These are phyloP conservation scores for Prunus kanzakura DNA, from an alignment of 306 rosid genomes.

Conservation along the genomic window DNA sequence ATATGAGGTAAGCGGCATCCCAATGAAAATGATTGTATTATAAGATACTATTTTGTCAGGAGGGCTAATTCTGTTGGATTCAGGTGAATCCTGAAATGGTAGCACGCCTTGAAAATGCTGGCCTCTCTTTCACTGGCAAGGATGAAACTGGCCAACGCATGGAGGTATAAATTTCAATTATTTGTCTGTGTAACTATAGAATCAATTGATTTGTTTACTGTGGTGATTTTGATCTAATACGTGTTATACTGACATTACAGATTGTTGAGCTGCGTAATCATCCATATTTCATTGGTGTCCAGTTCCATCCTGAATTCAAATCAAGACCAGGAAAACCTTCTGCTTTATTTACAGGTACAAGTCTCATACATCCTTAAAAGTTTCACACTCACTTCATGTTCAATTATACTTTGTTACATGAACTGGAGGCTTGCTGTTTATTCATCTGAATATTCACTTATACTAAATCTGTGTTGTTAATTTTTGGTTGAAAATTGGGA, in stretches of 20 bases:
- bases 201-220: neutral
- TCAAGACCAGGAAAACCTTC: slow-evolving; percentile 90
- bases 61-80: neutral
- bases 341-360: slow-evolving; percentile 71
- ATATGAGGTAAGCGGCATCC: slow-evolving; percentile 39
- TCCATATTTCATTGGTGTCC: slow-evolving; percentile 87
- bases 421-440: neutral
- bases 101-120: slow-evolving; percentile 38
- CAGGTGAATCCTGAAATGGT: slow-evolving; percentile 56
- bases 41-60: neutral
- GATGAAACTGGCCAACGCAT: slow-evolving; percentile 45
- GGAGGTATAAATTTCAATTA: slow-evolving; percentile 37
- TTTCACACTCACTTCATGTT: slow-evolving; percentile 4
- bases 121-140: slow-evolving; percentile 42
- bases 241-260: slow-evolving; percentile 34
- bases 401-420: neutral
- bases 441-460: neutral
- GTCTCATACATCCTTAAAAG: neutral
- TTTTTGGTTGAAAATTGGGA: neutral
- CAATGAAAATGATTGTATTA: neutral
- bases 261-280: slow-evolving; percentile 80
- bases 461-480: neutral
- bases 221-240: slow-evolving; percentile 6
- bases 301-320: slow-evolving; percentile 91
- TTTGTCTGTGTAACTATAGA: neutral